Base-by-base conservation (phyloP, 495 filamentous ascomycete genomes). In the Amniculicola lignicola region DNA sequence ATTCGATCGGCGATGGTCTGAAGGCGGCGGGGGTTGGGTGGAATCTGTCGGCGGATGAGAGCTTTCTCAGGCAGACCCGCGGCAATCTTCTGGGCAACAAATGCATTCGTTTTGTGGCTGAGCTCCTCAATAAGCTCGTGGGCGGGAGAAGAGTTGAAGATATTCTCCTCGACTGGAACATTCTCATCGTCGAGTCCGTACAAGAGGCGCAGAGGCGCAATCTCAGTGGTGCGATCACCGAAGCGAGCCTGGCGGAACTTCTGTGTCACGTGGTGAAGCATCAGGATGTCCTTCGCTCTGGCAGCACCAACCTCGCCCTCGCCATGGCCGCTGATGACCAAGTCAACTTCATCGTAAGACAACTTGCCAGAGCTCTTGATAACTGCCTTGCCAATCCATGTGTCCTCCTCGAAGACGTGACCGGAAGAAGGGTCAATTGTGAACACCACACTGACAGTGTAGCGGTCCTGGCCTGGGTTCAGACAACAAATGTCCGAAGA, bases 171-270 rank as follows among this genome's bases (percentile, higher is more conserved):
- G 21, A 96, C 89, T 0, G 92, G 93, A 29, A 96, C 89, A 68
- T 96, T 96, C 76, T 98, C 93, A 61, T 98, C 93, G 63, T 98
- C 94, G n/a, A 96, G 81, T 69, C 93, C 87, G 67, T 95, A 87
- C 33, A 97, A 74, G 28, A 98, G 80, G 37, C 93, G 87, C 43
- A 97, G 81, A 40, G 91, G 82, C 16, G 91, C 87, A 55, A 95
- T 87, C 7, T 86, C 80, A 27, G 85, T 80, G 21, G 82, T 80
- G 19, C 85, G 85, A 47, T 89, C 85, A 41, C 87, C 87, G 57
- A 93, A 86, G 38, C 93, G 82, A 5, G 83, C 79, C 68, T 95
- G 87, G 31, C 89, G 86, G 79, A 96, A 93, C 68, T 91, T 95
- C 53, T 87, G 85, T 5, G 88, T 80, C 57, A 94, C 78, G 59